Evolutionary conservation across 768 basidiomycete genomes (phyloP), one percentile per base, ranked within the genome.

Genomic region (Mycena floridula): DNA sequence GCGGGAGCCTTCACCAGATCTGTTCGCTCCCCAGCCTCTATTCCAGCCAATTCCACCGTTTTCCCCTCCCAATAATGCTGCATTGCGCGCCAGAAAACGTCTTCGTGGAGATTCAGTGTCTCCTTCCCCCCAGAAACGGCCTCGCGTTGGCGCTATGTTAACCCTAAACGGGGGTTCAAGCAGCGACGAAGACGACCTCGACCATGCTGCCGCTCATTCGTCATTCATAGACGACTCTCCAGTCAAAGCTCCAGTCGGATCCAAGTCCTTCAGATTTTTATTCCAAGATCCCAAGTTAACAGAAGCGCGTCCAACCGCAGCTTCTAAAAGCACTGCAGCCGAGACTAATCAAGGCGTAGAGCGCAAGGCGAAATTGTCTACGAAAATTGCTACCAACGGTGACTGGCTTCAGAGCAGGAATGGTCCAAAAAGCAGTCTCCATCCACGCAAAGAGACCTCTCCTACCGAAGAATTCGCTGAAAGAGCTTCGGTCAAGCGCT

Each of bases 51-150:
- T 50, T n/a, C 45, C 49, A 6, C 56, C 52, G 5, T 56, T 66
- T 16, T 60, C 63, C 25, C 54, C 58, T 3, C 56, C 57, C 3
- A 64, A 66, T 28, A 66, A 58, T 40, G 76, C 84, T 11, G 61
- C 89, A 24, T 74, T 73, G 21, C 75, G 85, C 25, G 88, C 88
- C 18, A 77, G 87, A 27, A 90, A 90, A 59, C 81, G 88, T 44
- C 70, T 90, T 15, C 78, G 88, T 25, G 88, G 88, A 22, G 88
- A 90, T 55, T 81, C 81, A 1, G 86, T 90, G 2, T 89, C 88
- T 0, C 88, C 88, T 3, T 87, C 88, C 15, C 88, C 88, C 3
- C 77, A 73, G 23, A 89, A 89, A 59, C 76, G 82, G 47, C 73
- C 73, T 57, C 83, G 84, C 32, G 57, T 79, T 42, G 57, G 59